Percentiles rank a stretch among this genome's conserved stretches.
phyloP scores from a whole-genome alignment of 2,329 filamentous ascomycete genomes.

The Dendrostoma leiphaemia region DNA sequence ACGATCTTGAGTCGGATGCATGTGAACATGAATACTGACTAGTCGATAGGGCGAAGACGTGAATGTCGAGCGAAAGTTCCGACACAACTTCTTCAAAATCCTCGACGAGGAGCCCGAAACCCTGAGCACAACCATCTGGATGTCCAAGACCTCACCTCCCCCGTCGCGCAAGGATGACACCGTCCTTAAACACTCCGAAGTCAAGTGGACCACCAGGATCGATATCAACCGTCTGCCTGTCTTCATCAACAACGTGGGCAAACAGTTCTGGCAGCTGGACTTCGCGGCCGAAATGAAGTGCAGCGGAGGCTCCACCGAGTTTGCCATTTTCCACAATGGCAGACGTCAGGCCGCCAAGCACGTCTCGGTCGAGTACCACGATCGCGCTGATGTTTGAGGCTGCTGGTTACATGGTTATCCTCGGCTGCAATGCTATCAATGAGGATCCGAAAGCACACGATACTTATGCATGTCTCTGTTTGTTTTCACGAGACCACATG shows the following conservation, averaged over 20 bases:
- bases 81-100: not conserved
- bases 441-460: too few relatives aligned
- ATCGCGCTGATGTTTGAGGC: not conserved
- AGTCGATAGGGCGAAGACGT: slow-evolving; percentile 4
- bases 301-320: slow-evolving; percentile 12
- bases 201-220: slow-evolving; percentile 16
- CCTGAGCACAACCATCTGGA: not conserved
- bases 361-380: slow-evolving; percentile 16
- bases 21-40: not conserved
- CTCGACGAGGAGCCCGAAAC: not conserved
- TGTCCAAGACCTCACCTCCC: not conserved
- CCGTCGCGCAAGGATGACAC: slow-evolving; percentile 1
- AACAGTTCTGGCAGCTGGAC: slow-evolving; percentile 6
- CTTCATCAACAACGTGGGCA: not conserved
- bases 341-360: slow-evolving; percentile 17
- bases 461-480: too few relatives aligned
- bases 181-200: not conserved
- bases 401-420: too few relatives aligned
- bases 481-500: too few relatives aligned
- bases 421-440: too few relatives aligned
- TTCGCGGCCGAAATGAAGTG: slow-evolving; percentile 19
- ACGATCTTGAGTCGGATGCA: not conserved
- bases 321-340: slow-evolving; percentile 18
- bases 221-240: slow-evolving; percentile 5
- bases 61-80: not conserved